Base-by-base conservation (phyloP, 306 rosid species). In the Geum urbanum region DNA sequence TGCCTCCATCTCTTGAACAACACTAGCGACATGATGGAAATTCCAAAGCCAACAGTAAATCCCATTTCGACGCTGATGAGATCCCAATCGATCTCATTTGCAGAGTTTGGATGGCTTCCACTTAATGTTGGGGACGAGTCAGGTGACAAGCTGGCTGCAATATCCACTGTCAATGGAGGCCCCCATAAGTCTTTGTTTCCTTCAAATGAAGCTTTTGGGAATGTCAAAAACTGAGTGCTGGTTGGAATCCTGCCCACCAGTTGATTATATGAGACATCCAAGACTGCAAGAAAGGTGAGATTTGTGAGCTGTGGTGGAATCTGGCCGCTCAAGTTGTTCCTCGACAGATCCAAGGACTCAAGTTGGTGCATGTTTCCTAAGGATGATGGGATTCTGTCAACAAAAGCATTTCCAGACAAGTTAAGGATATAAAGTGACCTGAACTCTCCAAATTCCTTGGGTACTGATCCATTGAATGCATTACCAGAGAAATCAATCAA, bases 401-500 rank as follows among this genome's bases (percentile, higher is more conserved):
- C 37, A 16, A 80, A n/a, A 40, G 54, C 14, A 73, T 76, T 77
- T 35, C 46, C 51, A 0, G 87, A 79, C 14, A 79, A 55, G 78
- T 79, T 83, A 43, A 79, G 81, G 7, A 13, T 7, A 52, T 41
- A 4, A 47, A 83, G 79, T 5, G 71, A 63, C 12, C 1, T 40
- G 7, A 83, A 57, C 1, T 8, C 32, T 44, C 76, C 81, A 4
- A 76, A 0, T 62, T 79, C 77, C 4, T 14, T 16, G 1, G 81
- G 79, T 50, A 79, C 74, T 6, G 32, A 18, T 9, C 82, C 82
- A 2, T 1, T 7, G 20, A 83, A 74, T 0, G 12, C n/a, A 73
- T 83, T 83, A 66, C 32, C 0, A 0, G 84, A 76, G 3, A 90
- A 41, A 50, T 85, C 96, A 4, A 87, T 46, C 1, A 82, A 67